A percentile compares a stretch with the other conserved stretches of the same genome.
Conservation (phyloP, 1,284 basidiomycete genomes). For the Melampsora abietis-canadensis region DNA sequence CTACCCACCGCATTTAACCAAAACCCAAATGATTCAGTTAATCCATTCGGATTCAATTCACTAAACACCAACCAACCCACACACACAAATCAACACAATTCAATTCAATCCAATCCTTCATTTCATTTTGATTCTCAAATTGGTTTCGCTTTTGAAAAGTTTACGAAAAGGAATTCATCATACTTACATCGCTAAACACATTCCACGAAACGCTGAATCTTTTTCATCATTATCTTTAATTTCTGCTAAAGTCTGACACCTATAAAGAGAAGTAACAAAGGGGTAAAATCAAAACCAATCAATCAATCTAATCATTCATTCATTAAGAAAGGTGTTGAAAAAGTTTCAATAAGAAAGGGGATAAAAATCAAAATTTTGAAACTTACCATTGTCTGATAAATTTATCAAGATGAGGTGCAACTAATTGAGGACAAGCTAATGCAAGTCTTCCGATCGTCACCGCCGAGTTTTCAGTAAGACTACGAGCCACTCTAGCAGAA, state of each 20-base stretch:
- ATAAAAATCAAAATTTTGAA: too few relatives aligned
- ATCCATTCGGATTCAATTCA: constrained; percentile 39
- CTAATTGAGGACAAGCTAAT: constrained; percentile 79
- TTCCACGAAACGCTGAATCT: constrained; percentile 96
- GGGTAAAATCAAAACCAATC: not conserved
- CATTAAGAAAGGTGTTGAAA: too few relatives aligned
- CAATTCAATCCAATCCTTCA: not conserved
- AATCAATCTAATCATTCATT: not conserved
- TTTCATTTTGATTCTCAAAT: not conserved
- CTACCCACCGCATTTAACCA: constrained; percentile 77
- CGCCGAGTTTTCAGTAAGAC: constrained; percentile 93
- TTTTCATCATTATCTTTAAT: constrained; percentile 99
- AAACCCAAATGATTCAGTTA: constrained; percentile 37
- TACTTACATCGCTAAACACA: constrained; percentile 91
- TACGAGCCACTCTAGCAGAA: constrained; percentile 83
- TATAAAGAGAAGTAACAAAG: too few relatives aligned
- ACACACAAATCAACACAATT: not conserved
- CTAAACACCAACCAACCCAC: constrained; percentile 56
- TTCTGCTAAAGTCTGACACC: constrained; percentile 89
- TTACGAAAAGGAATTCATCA: too few relatives aligned
- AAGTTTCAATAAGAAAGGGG: too few relatives aligned
- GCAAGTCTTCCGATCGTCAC: constrained; percentile 98
- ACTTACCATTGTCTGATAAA: constrained; percentile 83
- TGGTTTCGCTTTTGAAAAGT: not conserved
- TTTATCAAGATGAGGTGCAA: constrained; percentile 82